Conservation (phyloP, 2,329 filamentous ascomycete species). For the Lachnellula cervina region DNA sequence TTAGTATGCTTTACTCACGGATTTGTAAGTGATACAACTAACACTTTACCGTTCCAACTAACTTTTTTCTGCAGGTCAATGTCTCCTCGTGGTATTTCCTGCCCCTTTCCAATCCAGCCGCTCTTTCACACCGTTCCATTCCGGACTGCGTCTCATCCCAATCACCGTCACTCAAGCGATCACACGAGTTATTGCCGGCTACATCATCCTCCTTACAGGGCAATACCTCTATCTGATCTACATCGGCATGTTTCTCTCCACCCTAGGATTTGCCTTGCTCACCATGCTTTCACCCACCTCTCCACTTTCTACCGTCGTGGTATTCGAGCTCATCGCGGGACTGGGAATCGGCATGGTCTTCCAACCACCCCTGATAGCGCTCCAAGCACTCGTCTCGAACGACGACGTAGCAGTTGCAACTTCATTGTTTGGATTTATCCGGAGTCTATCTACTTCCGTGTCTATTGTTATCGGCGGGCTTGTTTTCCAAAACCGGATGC, state of each 20-base stretch:
- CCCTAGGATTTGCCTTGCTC: slow-evolving; percentile 42
- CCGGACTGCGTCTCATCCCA: neutral
- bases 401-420: slow-evolving; percentile 42
- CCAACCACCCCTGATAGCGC: slow-evolving; percentile 48
- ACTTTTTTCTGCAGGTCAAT: neutral
- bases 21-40: slow-evolving; percentile 32
- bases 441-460: slow-evolving; percentile 38
- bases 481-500: slow-evolving; percentile 40
- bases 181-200: slow-evolving; percentile 40
- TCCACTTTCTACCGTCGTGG: slow-evolving; percentile 38
- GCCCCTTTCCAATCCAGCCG: slow-evolving; percentile 70
- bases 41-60: neutral
- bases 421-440: slow-evolving; percentile 44
- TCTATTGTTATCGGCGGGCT: slow-evolving; percentile 42
- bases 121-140: slow-evolving; percentile 32
- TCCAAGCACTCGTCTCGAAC: slow-evolving; percentile 45
- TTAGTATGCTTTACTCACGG: slow-evolving; percentile 67
- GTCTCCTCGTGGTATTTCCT: slow-evolving; percentile 45
- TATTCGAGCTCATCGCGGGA: slow-evolving; percentile 46
- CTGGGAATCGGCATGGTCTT: slow-evolving; percentile 49
- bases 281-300: slow-evolving; percentile 36
- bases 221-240: slow-evolving; percentile 43
- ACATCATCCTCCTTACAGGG: slow-evolving; percentile 46
- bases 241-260: slow-evolving; percentile 37
- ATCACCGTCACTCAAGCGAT: slow-evolving; percentile 37